Base-by-base conservation (phyloP, 2,329 filamentous ascomycete genomes). In the Ophiostoma quercus region DNA sequence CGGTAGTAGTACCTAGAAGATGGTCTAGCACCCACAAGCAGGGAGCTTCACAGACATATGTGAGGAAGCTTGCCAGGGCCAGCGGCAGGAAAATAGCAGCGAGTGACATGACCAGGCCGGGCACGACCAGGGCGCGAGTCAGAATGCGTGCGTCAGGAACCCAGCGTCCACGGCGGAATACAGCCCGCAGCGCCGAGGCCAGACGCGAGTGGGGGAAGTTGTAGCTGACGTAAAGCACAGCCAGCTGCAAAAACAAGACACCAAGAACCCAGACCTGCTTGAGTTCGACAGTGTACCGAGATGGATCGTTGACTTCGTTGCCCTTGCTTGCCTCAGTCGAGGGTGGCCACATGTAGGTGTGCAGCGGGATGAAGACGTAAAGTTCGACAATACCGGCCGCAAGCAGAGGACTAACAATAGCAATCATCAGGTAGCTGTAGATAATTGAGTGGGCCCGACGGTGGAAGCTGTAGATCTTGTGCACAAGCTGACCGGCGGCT, bases 211-310 rank as follows among this genome's bases (percentile, higher is more conserved):
- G 84, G 9, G 87, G 86, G 73, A 92, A 85, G 75, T 89, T 85
- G 14, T 90, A 82, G 29, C 89, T 83, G 34, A 93, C 83, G 75
- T 92, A 80, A 54, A 90, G 89, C 19, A 88, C 85, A 0, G 87
- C 87, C 75, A 98, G 87, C 73, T 96, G 94, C 39, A 96, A 85
- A 78, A 97, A 97, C 2, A 99, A 84, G 29, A 99, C 85, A 4
- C 95, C 95, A 0, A 99, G 83, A 0, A 94, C 96, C 93, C 94
- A 99, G 71, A 94, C 90, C 77, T 98, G 94, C 60, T 98, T 89
- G 72, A 98, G 84, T 72, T 96, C 90, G 60, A 98, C 87, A 8
- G 89, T 91, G 76, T 96, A 92, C 19, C 78, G 68, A 81, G 83
- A 65, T 12, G 62, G 19, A 34, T 41, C 62, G 19, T 37, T n/a